phyloP scores from a whole-genome alignment of 768 basidiomycete species.

The Lactarius vividus region DNA sequence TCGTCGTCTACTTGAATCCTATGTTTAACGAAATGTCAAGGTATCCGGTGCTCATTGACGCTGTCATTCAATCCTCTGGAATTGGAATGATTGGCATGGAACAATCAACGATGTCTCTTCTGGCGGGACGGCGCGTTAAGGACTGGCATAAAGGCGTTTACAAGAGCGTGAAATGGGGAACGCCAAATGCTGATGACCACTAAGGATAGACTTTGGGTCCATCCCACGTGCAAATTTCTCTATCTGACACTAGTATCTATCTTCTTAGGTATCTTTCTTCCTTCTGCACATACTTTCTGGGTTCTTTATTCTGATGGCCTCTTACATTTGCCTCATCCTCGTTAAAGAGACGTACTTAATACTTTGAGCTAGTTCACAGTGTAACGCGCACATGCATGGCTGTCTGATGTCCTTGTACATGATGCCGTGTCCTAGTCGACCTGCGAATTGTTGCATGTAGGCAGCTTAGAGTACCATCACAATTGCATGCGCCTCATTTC shows the following conservation, averaged over 20 bases:
- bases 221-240: background rate
- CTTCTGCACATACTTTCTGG: background rate
- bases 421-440: background rate
- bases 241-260: background rate
- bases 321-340: background rate
- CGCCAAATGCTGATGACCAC: constrained; percentile 54
- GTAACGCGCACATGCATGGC: background rate
- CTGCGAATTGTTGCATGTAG: background rate
- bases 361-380: background rate
- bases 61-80: constrained; percentile 65
- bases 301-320: background rate
- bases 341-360: background rate
- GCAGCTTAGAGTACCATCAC: background rate
- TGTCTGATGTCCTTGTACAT: background rate
- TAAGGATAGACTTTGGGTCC: constrained; percentile 25
- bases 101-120: constrained; percentile 64
- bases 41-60: constrained; percentile 74
- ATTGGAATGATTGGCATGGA: constrained; percentile 72
- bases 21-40: constrained; percentile 35
- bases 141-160: constrained; percentile 61
- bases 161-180: constrained; percentile 58
- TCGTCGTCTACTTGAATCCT: background rate
- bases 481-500: background rate
- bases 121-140: constrained; percentile 63
- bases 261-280: background rate